These are phyloP conservation scores for Gaeumannomyces sp. DNA, from an alignment of 2,329 filamentous ascomycete species.

Conservation along the genomic window DNA sequence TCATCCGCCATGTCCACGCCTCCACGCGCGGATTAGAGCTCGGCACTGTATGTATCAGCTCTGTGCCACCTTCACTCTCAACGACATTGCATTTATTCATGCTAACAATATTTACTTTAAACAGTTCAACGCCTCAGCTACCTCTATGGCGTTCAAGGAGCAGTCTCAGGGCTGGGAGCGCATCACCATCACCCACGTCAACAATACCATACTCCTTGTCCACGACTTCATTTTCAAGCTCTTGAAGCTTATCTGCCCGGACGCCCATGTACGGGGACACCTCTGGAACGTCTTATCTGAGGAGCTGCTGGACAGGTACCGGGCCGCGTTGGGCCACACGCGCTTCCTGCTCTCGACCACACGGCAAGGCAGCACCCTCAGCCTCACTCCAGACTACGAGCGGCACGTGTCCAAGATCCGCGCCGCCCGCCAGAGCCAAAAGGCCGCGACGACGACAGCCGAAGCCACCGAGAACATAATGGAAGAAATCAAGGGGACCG, in stretches of 20 bases:
- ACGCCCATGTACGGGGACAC: constrained; percentile 31
- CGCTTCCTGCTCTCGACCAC: constrained; percentile 48
- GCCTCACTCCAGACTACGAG: constrained; percentile 45
- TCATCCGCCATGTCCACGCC: background rate
- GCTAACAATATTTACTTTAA: background rate
- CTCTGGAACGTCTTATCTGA: constrained; percentile 35
- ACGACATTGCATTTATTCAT: background rate
- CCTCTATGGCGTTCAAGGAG: constrained; percentile 39
- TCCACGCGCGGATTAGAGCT: background rate
- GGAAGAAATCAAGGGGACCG: too few species aligned
- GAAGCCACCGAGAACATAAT: too few species aligned
- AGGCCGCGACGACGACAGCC: too few species aligned
- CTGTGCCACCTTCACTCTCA: too few species aligned
- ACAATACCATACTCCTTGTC: constrained; percentile 41
- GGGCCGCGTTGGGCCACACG: constrained; percentile 39
- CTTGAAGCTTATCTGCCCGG: constrained; percentile 36
- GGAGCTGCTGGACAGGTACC: constrained; percentile 39
- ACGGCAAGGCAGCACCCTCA: constrained; percentile 35
- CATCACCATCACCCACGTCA: constrained; percentile 41
- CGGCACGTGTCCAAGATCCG: background rate
- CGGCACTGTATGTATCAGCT: constrained; percentile 16
- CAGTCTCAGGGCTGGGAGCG: constrained; percentile 47
- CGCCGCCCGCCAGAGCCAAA: background rate
- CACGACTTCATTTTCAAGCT: constrained; percentile 42
- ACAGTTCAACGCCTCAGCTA: constrained; percentile 25